These are phyloP conservation scores for Musa troglodytarum DNA, from an alignment of 176 grass and related monocot genomes.

Conservation along the genomic window DNA sequence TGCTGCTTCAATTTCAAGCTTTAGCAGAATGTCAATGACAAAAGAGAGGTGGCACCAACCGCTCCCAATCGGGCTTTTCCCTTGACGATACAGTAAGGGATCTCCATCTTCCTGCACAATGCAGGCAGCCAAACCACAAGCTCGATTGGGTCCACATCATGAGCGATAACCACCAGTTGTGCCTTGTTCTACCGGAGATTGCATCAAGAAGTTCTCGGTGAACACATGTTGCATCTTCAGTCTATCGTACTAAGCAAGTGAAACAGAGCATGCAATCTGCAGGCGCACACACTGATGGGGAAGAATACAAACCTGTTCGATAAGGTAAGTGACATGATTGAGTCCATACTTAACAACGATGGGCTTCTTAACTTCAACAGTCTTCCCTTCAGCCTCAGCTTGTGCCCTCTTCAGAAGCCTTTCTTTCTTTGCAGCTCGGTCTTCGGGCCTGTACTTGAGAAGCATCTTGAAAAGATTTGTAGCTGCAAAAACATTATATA, in stretches of 20 bases:
- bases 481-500: constrained; percentile 25
- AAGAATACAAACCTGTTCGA: constrained; percentile 42
- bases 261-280: too few species aligned
- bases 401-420: constrained; percentile 56
- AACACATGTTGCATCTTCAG: too few species aligned
- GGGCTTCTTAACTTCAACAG: constrained; percentile 54
- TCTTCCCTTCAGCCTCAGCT: constrained; percentile 53
- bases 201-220: too few species aligned
- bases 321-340: constrained; percentile 70
- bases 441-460: constrained; percentile 64
- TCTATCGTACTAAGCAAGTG: too few species aligned
- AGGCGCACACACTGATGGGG: too few species aligned
- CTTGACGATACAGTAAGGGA: constrained; percentile 67
- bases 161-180: constrained; percentile 50
- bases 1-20: background rate
- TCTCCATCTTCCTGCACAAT: constrained; percentile 70
- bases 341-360: constrained; percentile 76
- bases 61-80: constrained; percentile 62
- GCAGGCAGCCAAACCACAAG: constrained; percentile 68
- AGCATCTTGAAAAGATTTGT: constrained; percentile 64
- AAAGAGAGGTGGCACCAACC: constrained; percentile 7
- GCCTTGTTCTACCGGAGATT: constrained; percentile 45
- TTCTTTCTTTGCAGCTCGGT: constrained; percentile 54
- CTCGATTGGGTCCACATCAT: constrained; percentile 70
- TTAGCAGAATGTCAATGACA: background rate